Conservation (phyloP, 164 flowering plant species). For the Annona cherimola region DNA sequence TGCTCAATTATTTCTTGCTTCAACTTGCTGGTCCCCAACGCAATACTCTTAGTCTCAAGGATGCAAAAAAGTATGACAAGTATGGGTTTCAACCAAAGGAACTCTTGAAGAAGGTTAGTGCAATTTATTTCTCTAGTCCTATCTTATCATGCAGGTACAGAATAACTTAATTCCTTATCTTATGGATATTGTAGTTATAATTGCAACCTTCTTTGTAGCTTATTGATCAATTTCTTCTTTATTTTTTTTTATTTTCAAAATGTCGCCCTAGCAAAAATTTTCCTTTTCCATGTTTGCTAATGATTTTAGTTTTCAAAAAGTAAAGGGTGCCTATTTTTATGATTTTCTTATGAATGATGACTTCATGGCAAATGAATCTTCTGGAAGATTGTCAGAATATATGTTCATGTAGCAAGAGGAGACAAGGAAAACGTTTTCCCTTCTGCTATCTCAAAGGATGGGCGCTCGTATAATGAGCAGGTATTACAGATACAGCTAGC, state of each 20-base stretch:
- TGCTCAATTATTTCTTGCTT: constrained; percentile 91
- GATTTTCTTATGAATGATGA: not conserved
- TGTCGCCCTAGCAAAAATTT: not conserved
- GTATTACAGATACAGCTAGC: constrained; percentile 25
- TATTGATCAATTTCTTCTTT: too few relatives aligned
- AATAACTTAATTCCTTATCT: not conserved
- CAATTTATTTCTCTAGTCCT: not conserved
- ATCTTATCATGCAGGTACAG: not conserved
- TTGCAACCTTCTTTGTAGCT: not conserved
- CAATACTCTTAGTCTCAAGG: constrained; percentile 78
- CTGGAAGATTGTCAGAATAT: constrained; percentile 80
- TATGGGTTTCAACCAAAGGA: constrained; percentile 90
- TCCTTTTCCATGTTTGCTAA: not conserved
- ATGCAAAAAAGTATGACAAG: constrained; percentile 95
- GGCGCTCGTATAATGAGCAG: constrained; percentile 96
- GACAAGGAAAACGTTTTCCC: constrained; percentile 78
- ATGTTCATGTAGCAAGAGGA: constrained; percentile 90
- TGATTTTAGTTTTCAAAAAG: not conserved
- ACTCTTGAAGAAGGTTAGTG: constrained; percentile 79
- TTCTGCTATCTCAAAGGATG: constrained; percentile 87
- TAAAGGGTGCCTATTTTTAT: not conserved
- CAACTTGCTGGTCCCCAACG: constrained; percentile 98
- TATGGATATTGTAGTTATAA: not conserved
- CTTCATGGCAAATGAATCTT: not conserved
- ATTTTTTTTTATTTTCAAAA: too few relatives aligned